A percentile compares a stretch with the other conserved stretches of the same genome.
Conservation (phyloP, 768 basidiomycete species). For the Glaciozyma martinii region DNA sequence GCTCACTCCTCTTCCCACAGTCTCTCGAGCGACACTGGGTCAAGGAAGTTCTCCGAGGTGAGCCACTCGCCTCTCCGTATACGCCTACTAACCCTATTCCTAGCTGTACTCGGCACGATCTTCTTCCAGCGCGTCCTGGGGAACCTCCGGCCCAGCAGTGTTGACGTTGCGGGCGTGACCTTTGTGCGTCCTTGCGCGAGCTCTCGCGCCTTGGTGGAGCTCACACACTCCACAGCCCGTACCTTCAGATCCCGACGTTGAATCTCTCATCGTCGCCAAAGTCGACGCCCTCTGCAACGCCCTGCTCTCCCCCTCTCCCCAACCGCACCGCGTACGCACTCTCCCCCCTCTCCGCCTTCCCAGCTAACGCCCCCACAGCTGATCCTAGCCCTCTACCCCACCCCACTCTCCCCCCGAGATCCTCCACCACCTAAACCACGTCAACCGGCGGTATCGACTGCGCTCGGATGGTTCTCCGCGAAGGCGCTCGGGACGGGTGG, state of each 20-base stretch:
- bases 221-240: slow-evolving; percentile 2
- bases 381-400: slow-evolving; percentile 17
- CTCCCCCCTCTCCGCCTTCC: too few species aligned
- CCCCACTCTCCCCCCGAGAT: slow-evolving; percentile 4
- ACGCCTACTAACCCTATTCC: too few species aligned
- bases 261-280: slow-evolving; percentile 10
- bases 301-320: background rate
- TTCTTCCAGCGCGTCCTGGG: slow-evolving; percentile 20
- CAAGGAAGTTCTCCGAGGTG: too few species aligned
- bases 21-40: too few species aligned
- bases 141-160: background rate
- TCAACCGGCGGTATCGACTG: slow-evolving; percentile 8
- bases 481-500: background rate
- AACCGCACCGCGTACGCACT: too few species aligned
- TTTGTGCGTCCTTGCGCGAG: slow-evolving; percentile 6
- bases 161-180: slow-evolving; percentile 12
- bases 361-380: background rate
- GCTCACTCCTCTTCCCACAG: too few species aligned
- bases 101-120: slow-evolving; percentile 17
- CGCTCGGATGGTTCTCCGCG: slow-evolving; percentile 22
- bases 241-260: background rate
- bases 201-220: too few species aligned
- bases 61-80: too few species aligned
- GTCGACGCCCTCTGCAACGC: slow-evolving; percentile 4
- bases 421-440: background rate